Percentiles rank a stretch among this genome's conserved stretches.
phyloP scores from a whole-genome alignment of 1,284 basidiomycete genomes.

The Melampsora americana region DNA sequence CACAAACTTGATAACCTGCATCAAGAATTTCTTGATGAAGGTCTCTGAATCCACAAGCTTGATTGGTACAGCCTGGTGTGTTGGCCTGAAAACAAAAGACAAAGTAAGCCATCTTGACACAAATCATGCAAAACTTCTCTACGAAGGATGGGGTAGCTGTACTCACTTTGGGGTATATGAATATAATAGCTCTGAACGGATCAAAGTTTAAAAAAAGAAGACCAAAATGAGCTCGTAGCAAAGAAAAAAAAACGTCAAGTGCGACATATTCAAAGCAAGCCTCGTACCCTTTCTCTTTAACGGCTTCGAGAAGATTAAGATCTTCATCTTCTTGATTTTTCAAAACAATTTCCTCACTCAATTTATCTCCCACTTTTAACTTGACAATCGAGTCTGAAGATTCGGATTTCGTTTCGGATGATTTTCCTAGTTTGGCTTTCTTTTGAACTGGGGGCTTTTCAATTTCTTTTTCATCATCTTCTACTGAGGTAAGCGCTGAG shows the following conservation, averaged over 20 bases:
- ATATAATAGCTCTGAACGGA: conserved; percentile 43
- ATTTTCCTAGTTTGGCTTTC: neutral
- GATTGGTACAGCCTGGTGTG: conserved; percentile 46
- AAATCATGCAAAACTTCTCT: neutral
- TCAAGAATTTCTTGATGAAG: conserved; percentile 45
- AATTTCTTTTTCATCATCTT: neutral
- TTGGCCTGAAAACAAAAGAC: conserved; percentile 29
- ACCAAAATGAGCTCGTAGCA: neutral
- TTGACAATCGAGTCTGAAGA: neutral
- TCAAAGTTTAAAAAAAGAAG: neutral
- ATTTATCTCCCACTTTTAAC: conserved; percentile 39
- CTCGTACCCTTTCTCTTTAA: conserved; percentile 40
- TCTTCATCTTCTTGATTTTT: conserved; percentile 45
- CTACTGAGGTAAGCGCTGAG: neutral
- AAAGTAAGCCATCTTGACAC: neutral
- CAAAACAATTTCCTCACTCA: conserved; percentile 43
- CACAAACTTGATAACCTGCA: conserved; percentile 45
- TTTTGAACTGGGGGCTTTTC: neutral
- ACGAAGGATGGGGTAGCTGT: neutral
- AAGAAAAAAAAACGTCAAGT: neutral
- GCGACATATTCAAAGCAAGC: too few species aligned
- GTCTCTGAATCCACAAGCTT: conserved; percentile 47
- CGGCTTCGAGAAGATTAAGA: conserved; percentile 38
- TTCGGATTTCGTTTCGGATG: neutral
- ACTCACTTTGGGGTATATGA: conserved; percentile 47